Percentiles rank a stretch among this genome's conserved stretches.
Evolutionary conservation across 352 stramenopile genomes (phyloP).

Genomic region (Pythium myriotylum): DNA sequence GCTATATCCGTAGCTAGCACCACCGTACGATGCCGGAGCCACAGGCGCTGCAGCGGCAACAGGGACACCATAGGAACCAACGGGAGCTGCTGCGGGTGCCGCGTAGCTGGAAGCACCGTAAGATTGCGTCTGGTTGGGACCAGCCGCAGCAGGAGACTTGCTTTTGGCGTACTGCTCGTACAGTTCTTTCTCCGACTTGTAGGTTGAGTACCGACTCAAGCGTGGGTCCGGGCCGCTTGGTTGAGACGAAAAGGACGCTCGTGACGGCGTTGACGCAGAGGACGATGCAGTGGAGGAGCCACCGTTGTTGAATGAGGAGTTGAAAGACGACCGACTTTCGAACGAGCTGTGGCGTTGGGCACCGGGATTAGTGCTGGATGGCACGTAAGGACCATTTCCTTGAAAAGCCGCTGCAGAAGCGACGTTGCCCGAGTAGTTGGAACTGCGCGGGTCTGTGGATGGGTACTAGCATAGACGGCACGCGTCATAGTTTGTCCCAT

Average conservation of each 20-base stretch:
- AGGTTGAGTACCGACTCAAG: constrained; percentile 65
- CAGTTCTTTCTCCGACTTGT: constrained; percentile 82
- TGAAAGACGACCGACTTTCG: constrained; percentile 24
- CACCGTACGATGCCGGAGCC: constrained; percentile 7
- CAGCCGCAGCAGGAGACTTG: constrained; percentile 14
- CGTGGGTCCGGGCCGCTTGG: constrained; percentile 56
- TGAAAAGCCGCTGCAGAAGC: constrained; percentile 12
- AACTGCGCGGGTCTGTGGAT: constrained; percentile 24
- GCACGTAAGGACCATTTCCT: not conserved
- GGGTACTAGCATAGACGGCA: constrained; percentile 20
- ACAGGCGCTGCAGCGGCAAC: constrained; percentile 1
- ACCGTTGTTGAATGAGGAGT: constrained; percentile 21
- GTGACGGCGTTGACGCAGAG: constrained; percentile 23
- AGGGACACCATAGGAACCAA: constrained; percentile 26
- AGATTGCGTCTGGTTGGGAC: not conserved
- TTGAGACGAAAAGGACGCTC: constrained; percentile 34
- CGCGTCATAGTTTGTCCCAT: not conserved
- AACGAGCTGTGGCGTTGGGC: constrained; percentile 22
- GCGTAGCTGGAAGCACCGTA: not conserved
- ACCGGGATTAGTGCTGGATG: not conserved
- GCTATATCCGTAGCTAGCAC: constrained; percentile 2
- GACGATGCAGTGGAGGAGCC: constrained; percentile 14
- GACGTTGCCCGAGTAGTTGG: constrained; percentile 13
- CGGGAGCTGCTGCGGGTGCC: constrained; percentile 14
- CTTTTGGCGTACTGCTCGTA: constrained; percentile 76